Percentiles rank a stretch among this genome's conserved stretches.
These are phyloP conservation scores for Seiridium unicorne DNA, from an alignment of 2,329 filamentous ascomycete genomes.

Conservation along the genomic window DNA sequence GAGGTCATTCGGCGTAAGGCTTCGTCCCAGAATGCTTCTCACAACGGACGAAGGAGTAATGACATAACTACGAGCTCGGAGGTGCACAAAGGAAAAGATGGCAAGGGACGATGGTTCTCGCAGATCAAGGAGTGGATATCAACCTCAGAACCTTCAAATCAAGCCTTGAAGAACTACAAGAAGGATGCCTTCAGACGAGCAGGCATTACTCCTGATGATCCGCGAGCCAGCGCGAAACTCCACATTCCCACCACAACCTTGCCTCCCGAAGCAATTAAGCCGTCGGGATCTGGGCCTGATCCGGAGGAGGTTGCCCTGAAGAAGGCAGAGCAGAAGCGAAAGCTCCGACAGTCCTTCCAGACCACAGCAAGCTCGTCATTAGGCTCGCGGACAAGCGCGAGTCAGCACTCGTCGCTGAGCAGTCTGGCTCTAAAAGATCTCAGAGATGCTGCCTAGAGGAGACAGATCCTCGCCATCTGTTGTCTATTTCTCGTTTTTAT, in stretches of 20 bases:
- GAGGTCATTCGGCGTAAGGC: constrained; percentile 3
- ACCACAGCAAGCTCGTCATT: constrained; percentile 5
- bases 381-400: constrained; percentile 19
- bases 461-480: background rate
- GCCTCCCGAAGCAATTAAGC: constrained; percentile 44
- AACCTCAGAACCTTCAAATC: constrained; percentile 47
- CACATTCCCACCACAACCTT: constrained; percentile 44
- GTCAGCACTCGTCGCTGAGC: constrained; percentile 22
- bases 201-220: constrained; percentile 42
- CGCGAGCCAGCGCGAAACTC: constrained; percentile 42
- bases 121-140: constrained; percentile 48
- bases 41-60: constrained; percentile 5
- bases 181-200: constrained; percentile 39
- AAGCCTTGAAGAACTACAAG: constrained; percentile 46
- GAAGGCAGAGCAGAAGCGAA: constrained; percentile 25
- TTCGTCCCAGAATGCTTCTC: constrained; percentile 6
- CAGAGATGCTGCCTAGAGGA: constrained; percentile 11
- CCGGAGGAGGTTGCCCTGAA: constrained; percentile 42
- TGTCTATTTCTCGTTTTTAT: too few relatives aligned
- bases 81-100: constrained; percentile 26
- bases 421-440: constrained; percentile 13
- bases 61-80: constrained; percentile 11
- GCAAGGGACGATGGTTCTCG: constrained; percentile 35
- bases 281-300: constrained; percentile 38
- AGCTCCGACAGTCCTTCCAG: background rate